These are phyloP conservation scores for Microdochium paspali DNA, from an alignment of 2,329 filamentous ascomycete species.

Conservation along the genomic window DNA sequence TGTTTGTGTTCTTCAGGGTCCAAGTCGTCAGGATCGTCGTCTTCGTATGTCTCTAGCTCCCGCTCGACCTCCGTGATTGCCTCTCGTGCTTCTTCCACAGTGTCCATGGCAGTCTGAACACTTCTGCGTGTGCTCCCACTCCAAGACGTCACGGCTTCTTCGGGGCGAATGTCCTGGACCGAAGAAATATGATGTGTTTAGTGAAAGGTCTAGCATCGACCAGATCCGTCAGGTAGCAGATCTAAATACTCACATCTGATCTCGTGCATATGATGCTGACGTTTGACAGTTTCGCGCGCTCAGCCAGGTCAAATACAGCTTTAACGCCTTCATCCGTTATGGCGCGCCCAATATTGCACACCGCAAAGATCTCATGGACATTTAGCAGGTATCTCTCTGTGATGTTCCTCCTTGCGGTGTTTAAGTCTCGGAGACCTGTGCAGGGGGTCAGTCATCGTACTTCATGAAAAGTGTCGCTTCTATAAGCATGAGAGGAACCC, in stretches of 20 bases:
- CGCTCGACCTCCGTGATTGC: slow-evolving; percentile 6
- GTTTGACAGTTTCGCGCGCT: slow-evolving; percentile 24
- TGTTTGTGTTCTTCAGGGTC: too few species aligned
- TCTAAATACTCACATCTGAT: slow-evolving; percentile 25
- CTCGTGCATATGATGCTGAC: slow-evolving; percentile 32
- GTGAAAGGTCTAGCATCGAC: background rate
- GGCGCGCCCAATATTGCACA: slow-evolving; percentile 30
- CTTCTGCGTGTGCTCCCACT: slow-evolving; percentile 6
- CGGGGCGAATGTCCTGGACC: slow-evolving; percentile 19
- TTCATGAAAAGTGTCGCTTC: background rate
- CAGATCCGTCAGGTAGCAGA: background rate
- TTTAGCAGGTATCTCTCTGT: slow-evolving; percentile 33
- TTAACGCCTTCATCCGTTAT: slow-evolving; percentile 28
- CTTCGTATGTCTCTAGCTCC: slow-evolving; percentile 5
- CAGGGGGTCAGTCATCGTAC: background rate
- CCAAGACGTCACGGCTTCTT: slow-evolving; percentile 23
- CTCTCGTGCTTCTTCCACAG: slow-evolving; percentile 2
- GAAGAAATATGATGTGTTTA: too few species aligned
- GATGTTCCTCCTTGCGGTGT: slow-evolving; percentile 29
- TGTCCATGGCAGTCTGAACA: slow-evolving; percentile 8
- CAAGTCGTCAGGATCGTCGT: slow-evolving; percentile 5
- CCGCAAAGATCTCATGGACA: slow-evolving; percentile 37
- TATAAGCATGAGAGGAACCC: background rate
- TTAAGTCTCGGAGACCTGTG: slow-evolving; percentile 34
- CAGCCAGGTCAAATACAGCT: slow-evolving; percentile 29